Conservation (phyloP, 2,329 filamentous ascomycete genomes). For the Calycina marina region DNA sequence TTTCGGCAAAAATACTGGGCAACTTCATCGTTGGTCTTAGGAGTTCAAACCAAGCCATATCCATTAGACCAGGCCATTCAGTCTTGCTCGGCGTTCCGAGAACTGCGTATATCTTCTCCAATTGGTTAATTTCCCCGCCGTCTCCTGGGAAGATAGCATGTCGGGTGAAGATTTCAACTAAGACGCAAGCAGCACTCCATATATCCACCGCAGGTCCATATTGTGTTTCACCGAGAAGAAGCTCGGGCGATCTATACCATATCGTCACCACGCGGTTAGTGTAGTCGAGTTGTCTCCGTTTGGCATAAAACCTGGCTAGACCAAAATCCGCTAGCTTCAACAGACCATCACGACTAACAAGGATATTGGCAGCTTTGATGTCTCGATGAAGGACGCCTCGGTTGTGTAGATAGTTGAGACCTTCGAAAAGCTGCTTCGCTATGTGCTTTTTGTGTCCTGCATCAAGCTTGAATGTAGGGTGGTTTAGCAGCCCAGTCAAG, state of each 20-base stretch:
- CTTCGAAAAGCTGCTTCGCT: slow-evolving; percentile 83
- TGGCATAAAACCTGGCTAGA: slow-evolving; percentile 89
- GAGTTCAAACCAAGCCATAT: slow-evolving; percentile 95
- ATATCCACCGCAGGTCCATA: slow-evolving; percentile 87
- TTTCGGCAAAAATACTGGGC: slow-evolving; percentile 64
- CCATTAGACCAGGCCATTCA: slow-evolving; percentile 81
- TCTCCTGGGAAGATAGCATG: slow-evolving; percentile 92
- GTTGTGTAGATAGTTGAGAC: slow-evolving; percentile 82
- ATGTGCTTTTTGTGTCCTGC: slow-evolving; percentile 83
- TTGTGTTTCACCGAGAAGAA: slow-evolving; percentile 79
- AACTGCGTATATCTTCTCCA: slow-evolving; percentile 91
- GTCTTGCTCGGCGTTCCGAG: slow-evolving; percentile 73
- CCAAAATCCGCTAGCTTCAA: slow-evolving; percentile 95
- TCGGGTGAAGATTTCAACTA: slow-evolving; percentile 90
- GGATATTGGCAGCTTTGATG: slow-evolving; percentile 95
- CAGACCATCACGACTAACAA: slow-evolving; percentile 78
- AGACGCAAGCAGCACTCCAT: slow-evolving; percentile 94
- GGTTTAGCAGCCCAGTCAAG: slow-evolving; percentile 85
- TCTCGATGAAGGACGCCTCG: slow-evolving; percentile 92
- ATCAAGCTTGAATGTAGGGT: slow-evolving; percentile 79
- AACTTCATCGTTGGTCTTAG: slow-evolving; percentile 63
- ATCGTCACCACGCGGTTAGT: slow-evolving; percentile 98
- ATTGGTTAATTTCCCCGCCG: slow-evolving; percentile 85
- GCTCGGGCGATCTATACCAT: slow-evolving; percentile 86
- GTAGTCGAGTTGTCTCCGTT: slow-evolving; percentile 82